These are phyloP conservation scores for Sclerotinia trifoliorum DNA, from an alignment of 2,329 filamentous ascomycete genomes.

Conservation along the genomic window DNA sequence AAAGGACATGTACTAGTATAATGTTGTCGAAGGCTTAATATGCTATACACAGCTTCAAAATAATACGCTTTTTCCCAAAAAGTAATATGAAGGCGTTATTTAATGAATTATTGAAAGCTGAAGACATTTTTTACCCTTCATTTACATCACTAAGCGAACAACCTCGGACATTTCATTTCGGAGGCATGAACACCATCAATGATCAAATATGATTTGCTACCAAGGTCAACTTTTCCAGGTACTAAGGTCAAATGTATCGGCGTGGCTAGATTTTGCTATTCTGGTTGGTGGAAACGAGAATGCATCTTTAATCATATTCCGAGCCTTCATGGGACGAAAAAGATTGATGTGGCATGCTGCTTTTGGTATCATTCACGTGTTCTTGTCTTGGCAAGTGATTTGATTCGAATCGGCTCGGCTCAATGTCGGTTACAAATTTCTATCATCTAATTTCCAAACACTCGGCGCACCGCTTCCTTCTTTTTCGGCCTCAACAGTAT, in stretches of 20 bases:
- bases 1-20: not conserved
- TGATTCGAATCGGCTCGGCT: slow-evolving; percentile 5
- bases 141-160: not conserved
- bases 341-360: not conserved
- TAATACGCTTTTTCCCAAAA: no score
- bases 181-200: not conserved
- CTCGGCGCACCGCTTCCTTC: not conserved
- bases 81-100: accelerated
- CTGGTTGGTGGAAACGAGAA: not conserved
- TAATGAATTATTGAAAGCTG: not conserved
- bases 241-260: not conserved
- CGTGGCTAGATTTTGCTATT: not conserved
- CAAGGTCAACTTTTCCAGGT: no score
- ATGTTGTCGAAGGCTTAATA: accelerated
- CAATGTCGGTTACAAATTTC: not conserved
- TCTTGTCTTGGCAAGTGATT: not conserved
- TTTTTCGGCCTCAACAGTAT: slow-evolving; percentile 1
- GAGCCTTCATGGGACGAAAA: not conserved
- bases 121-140: not conserved
- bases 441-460: not conserved
- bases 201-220: no score
- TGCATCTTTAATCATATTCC: not conserved
- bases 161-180: not conserved
- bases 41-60: not conserved
- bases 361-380: not conserved